Conservation (phyloP, 75 land plant species). For the Chamaecyparis obtusa region DNA sequence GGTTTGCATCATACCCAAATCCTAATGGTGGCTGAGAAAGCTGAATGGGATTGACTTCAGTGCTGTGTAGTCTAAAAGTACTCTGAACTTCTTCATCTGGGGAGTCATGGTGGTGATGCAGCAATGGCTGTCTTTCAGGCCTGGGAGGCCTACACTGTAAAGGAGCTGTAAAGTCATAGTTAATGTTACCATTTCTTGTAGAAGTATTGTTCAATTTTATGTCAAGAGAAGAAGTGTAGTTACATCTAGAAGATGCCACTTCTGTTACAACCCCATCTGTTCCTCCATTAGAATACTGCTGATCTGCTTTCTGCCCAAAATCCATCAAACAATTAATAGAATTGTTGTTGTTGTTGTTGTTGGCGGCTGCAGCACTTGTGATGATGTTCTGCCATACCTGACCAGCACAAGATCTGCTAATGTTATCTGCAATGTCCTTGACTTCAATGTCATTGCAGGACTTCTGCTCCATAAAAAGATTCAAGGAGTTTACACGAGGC, state of each 20-base stretch:
- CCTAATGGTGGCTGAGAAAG: background rate
- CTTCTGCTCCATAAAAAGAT: background rate
- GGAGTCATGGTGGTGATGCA: background rate
- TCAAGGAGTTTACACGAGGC: background rate
- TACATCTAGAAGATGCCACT: background rate
- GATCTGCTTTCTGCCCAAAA: background rate
- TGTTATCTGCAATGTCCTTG: background rate
- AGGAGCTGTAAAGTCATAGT: background rate
- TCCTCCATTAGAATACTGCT: background rate
- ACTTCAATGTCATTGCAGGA: background rate
- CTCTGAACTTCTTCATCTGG: conserved; percentile 9
- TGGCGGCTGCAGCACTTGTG: background rate
- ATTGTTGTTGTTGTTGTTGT: background rate
- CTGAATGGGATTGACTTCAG: background rate
- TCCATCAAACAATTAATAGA: background rate
- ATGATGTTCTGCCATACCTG: background rate
- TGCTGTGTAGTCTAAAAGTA: background rate
- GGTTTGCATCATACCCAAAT: background rate
- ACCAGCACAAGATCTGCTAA: background rate
- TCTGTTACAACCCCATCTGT: background rate
- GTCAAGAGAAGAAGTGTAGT: background rate
- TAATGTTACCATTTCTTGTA: background rate
- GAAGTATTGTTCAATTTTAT: background rate
- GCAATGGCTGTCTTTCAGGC: background rate
- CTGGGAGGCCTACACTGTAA: background rate